A percentile compares a stretch with the other conserved stretches of the same genome.
phyloP scores from a whole-genome alignment of 2,329 filamentous ascomycete genomes.

The Talaromyces marneffei region DNA sequence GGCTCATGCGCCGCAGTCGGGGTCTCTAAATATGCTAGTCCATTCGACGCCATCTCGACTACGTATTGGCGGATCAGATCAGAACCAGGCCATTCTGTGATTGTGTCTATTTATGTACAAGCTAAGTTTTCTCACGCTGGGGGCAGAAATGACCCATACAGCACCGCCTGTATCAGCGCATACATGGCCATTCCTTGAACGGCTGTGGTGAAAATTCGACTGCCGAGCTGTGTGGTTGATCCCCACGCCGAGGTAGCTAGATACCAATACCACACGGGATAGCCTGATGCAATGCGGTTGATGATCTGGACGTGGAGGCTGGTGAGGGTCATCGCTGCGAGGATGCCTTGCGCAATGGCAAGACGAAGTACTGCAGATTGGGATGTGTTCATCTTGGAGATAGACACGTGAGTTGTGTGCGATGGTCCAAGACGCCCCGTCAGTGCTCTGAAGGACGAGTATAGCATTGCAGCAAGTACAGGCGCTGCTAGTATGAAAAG shows the following conservation, averaged over 20 bases:
- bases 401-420: background rate
- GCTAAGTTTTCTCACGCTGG: slow-evolving; percentile 59
- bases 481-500: slow-evolving; percentile 80
- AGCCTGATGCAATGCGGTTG: slow-evolving; percentile 79
- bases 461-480: slow-evolving; percentile 62
- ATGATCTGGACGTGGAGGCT: slow-evolving; percentile 93
- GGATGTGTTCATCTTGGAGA: background rate
- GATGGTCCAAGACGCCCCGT: slow-evolving; percentile 1
- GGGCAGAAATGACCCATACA: slow-evolving; percentile 87
- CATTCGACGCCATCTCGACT: background rate
- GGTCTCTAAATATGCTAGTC: background rate
- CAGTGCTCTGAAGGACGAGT: slow-evolving; percentile 52
- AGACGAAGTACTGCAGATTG: slow-evolving; percentile 47
- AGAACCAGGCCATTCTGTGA: no score
- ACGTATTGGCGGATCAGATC: background rate
- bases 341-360: slow-evolving; percentile 64
- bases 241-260: slow-evolving; percentile 48
- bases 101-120: background rate
- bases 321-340: slow-evolving; percentile 66
- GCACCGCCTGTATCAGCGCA: slow-evolving; percentile 69
- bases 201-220: slow-evolving; percentile 28
- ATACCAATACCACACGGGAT: slow-evolving; percentile 85
- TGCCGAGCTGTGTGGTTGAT: slow-evolving; percentile 13
- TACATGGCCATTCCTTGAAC: slow-evolving; percentile 74
- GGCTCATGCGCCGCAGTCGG: background rate